Percentiles rank a stretch among this genome's conserved stretches.
Conservation (phyloP, 352 stramenopile species). For the Pythium myriotylum region DNA sequence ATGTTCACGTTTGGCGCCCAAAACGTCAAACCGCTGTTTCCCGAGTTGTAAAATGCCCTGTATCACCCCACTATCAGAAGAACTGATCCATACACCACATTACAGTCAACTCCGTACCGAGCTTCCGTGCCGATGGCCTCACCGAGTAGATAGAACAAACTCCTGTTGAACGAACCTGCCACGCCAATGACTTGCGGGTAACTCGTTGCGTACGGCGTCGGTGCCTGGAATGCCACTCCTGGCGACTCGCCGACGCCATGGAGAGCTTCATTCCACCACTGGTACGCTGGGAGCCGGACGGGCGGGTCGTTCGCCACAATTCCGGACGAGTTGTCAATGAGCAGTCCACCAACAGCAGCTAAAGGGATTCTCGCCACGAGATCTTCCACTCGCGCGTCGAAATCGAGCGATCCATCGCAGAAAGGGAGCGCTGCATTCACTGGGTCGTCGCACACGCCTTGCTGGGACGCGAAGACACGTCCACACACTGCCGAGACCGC, state of each 20-base stretch:
- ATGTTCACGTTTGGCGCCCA: slow-evolving; percentile 96
- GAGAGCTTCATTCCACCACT: slow-evolving; percentile 91
- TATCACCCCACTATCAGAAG: neutral
- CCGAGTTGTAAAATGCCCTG: slow-evolving; percentile 77
- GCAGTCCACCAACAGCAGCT: slow-evolving; percentile 65
- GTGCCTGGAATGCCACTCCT: slow-evolving; percentile 53
- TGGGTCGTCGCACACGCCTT: slow-evolving; percentile 56
- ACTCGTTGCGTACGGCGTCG: slow-evolving; percentile 76
- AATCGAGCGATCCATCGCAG: slow-evolving; percentile 56
- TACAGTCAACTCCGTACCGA: slow-evolving; percentile 17
- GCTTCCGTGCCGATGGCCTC: slow-evolving; percentile 84
- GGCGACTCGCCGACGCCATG: slow-evolving; percentile 83
- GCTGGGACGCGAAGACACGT: neutral
- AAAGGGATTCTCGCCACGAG: slow-evolving; percentile 69
- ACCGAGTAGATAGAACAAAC: slow-evolving; percentile 80
- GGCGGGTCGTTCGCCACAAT: slow-evolving; percentile 17
- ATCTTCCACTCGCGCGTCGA: slow-evolving; percentile 63
- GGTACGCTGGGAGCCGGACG: slow-evolving; percentile 64
- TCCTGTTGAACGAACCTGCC: slow-evolving; percentile 85
- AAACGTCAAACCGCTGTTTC: slow-evolving; percentile 83
- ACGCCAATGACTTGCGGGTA: slow-evolving; percentile 88
- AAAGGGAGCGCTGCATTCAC: slow-evolving; percentile 57
- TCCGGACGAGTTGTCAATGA: slow-evolving; percentile 61
- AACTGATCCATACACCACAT: neutral
- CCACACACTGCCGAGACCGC: neutral